A percentile compares a stretch with the other conserved stretches of the same genome.
phyloP scores from a whole-genome alignment of 2,329 filamentous ascomycete species.

The Fusarium caatingaense region DNA sequence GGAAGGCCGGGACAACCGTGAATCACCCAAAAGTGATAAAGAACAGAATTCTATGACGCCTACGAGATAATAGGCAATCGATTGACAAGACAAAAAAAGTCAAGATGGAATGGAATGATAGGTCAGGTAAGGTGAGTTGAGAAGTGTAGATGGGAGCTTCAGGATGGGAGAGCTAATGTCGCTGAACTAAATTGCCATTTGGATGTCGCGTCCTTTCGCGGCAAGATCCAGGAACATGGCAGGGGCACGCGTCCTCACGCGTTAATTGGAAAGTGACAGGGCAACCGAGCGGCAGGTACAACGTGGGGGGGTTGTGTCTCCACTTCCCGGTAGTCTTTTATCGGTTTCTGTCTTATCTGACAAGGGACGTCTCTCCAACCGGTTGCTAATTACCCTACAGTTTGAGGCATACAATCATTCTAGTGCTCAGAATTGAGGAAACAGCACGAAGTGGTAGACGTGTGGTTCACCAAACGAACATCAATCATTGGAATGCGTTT shows the following conservation, averaged over 20 bases:
- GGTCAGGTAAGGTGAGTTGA: neutral
- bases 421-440: no score
- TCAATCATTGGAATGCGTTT: no score
- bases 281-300: conserved; percentile 18
- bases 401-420: accelerated
- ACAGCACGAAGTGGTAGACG: no score
- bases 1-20: conserved; percentile 13
- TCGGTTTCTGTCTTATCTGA: neutral
- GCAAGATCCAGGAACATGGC: conserved; percentile 9
- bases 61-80: neutral
- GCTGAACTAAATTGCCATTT: conserved; percentile 5
- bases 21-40: conserved; percentile 26
- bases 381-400: neutral
- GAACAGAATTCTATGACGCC: neutral
- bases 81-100: conserved; percentile 10
- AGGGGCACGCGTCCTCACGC: conserved; percentile 42
- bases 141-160: conserved; percentile 4
- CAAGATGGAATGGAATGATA: neutral
- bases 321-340: conserved; percentile 2
- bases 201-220: conserved; percentile 36
- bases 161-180: conserved; percentile 1
- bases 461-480: no score
- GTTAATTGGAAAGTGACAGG: conserved; percentile 39
- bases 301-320: neutral
- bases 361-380: neutral